These are phyloP conservation scores for Rubroboletus satanas DNA, from an alignment of 768 basidiomycete species.

Conservation along the genomic window DNA sequence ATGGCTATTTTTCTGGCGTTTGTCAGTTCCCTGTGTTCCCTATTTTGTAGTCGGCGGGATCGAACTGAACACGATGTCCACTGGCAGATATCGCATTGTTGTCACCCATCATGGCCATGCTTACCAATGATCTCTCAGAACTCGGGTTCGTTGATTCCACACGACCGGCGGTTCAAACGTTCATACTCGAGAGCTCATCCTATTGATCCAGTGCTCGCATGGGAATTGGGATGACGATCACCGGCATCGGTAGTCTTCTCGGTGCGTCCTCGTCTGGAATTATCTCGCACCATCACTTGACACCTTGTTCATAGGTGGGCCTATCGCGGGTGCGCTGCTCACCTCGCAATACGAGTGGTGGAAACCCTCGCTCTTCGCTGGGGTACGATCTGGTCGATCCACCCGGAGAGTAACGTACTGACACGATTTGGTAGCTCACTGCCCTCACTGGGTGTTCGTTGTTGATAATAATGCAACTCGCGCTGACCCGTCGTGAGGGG, in stretches of 20 bases:
- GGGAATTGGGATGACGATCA: constrained; percentile 16
- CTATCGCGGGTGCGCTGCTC: constrained; percentile 53
- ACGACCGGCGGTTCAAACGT: not conserved
- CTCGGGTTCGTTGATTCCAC: constrained; percentile 40
- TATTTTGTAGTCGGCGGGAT: not conserved
- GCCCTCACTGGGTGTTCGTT: constrained; percentile 4
- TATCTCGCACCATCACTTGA: not conserved
- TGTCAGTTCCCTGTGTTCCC: constrained; percentile 25
- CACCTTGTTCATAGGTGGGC: constrained; percentile 37
- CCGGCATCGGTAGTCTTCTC: constrained; percentile 19
- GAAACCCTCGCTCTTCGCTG: constrained; percentile 49
- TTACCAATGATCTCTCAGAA: constrained; percentile 46
- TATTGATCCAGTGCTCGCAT: constrained; percentile 20
- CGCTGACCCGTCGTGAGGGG: not conserved
- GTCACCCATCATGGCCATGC: constrained; percentile 40
- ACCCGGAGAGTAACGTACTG: not conserved
- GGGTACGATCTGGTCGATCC: constrained; percentile 23
- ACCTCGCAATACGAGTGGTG: constrained; percentile 52
- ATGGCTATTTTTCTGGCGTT: constrained; percentile 46
- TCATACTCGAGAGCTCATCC: not conserved
- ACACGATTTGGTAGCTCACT: constrained; percentile 7
- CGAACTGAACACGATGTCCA: not conserved
- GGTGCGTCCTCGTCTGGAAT: constrained; percentile 13
- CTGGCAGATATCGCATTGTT: constrained; percentile 37
- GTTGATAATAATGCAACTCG: constrained; percentile 8